Evolutionary conservation across 257 asterid species (phyloP), one percentile per base, ranked within the genome.

Genomic region (Solanum etuberosum): DNA sequence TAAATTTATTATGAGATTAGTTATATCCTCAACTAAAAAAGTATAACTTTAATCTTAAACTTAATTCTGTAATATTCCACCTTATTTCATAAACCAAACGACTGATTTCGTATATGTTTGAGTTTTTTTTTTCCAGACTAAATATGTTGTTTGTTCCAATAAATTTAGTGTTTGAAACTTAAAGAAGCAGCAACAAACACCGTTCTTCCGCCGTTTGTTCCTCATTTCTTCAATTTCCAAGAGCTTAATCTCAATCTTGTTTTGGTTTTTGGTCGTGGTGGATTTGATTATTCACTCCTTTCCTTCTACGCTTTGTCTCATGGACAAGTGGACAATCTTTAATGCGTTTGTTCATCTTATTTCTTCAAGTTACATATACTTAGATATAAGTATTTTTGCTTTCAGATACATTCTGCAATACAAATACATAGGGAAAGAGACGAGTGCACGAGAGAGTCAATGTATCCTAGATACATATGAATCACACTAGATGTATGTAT

Each of bases 121-220:
- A 42, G 59, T n/a, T 38, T 3, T 76, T 76, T 76, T 38, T 46
- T 38, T 54, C 65, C 25, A 54, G 34, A 76, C 16, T 9, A 29
- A 43, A 15, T 27, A 27, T 46, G 84, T 29, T 80, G 84, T 80
- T 80, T 80, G 84, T 80, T 80, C 84, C 84, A 46, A 80, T 80
- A 61, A 43, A 27, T 86, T 51, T 25, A 21, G 40, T 38, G 29
- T 72, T 77, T 27, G 4, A 27, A 63, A 43, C 57, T 80, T 38
- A 15, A 16, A 80, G 7, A 48, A 81, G 85, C 42, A 63, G 86
- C 86, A 86, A 86, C 51, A 27, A 48, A 86, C 86, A 86, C 86
- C 88, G 88, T 86, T 40, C 43, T 42, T 61, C 82, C 86, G 86
- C 88, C 88, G 88, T 63, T 86, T 63, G 88, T 78, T 73, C 48